Percentiles rank a stretch among this genome's conserved stretches.
Conservation (phyloP, 345 rosid genomes). For the Adansonia digitata region DNA sequence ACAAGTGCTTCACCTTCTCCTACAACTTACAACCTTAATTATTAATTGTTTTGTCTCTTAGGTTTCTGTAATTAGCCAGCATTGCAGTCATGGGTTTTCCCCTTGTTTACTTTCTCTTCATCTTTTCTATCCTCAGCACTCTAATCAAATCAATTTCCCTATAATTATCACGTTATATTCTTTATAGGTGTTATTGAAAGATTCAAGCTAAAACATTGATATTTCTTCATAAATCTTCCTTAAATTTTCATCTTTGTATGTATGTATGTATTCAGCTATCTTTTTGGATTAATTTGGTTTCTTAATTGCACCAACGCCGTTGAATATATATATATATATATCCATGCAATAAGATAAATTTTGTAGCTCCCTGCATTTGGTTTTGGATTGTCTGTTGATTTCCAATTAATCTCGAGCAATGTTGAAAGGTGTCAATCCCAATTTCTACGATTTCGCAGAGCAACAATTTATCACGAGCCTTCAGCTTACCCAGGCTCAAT, state of each 20-base stretch:
- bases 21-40: neutral
- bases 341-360: neutral
- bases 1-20: neutral
- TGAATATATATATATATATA: too few relatives aligned
- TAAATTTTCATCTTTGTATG: neutral
- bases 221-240: neutral
- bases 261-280: neutral
- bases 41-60: neutral
- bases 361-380: neutral
- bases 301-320: too few relatives aligned
- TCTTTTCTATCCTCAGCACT: neutral
- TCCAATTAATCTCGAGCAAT: constrained; percentile 1
- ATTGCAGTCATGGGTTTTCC: neutral
- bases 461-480: constrained; percentile 23
- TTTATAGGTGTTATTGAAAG: neutral
- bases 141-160: neutral
- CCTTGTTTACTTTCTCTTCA: neutral
- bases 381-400: neutral
- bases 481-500: constrained; percentile 18
- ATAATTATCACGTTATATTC: neutral
- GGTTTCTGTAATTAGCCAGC: neutral
- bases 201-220: neutral
- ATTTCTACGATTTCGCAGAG: constrained; percentile 24
- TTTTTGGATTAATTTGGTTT: neutral
- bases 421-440: constrained; percentile 20